A percentile compares a stretch with the other conserved stretches of the same genome.
These are phyloP conservation scores for Rhinocladiella similis DNA, from an alignment of 2,329 filamentous ascomycete species.

Conservation along the genomic window DNA sequence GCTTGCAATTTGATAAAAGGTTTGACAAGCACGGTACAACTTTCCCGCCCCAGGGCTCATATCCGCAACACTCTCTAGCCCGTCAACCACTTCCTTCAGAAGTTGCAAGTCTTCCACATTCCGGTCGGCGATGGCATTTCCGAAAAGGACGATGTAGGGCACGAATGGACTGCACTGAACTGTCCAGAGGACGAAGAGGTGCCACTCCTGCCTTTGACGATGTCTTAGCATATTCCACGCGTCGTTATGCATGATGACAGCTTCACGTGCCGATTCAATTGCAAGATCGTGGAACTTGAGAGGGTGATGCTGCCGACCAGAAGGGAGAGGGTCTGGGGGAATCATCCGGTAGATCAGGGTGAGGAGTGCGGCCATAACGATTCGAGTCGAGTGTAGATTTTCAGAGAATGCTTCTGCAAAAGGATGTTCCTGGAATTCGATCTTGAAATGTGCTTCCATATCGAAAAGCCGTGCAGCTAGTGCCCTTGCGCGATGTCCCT, in stretches of 20 bases:
- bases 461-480: slow-evolving; percentile 29
- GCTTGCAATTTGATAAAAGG: slow-evolving; percentile 17
- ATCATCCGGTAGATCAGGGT: slow-evolving; percentile 57
- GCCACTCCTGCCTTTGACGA: slow-evolving; percentile 25
- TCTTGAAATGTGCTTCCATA: slow-evolving; percentile 1
- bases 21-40: slow-evolving; percentile 19
- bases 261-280: slow-evolving; percentile 51
- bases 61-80: slow-evolving; percentile 17
- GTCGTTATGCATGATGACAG: slow-evolving; percentile 35
- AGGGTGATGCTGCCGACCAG: slow-evolving; percentile 32
- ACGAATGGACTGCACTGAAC: slow-evolving; percentile 59
- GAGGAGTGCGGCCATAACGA: slow-evolving; percentile 50
- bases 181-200: slow-evolving; percentile 42
- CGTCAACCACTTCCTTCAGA: slow-evolving; percentile 30
- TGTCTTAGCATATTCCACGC: slow-evolving; percentile 14
- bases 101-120: slow-evolving; percentile 18
- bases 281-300: slow-evolving; percentile 52
- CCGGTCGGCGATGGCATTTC: slow-evolving; percentile 20
- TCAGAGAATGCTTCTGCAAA: slow-evolving; percentile 5
- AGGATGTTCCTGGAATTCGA: slow-evolving; percentile 2
- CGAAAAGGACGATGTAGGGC: slow-evolving; percentile 60
- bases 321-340: slow-evolving; percentile 38
- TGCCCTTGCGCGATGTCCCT: slow-evolving; percentile 42
- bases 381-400: slow-evolving; percentile 42
- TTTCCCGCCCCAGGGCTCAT: slow-evolving; percentile 13